phyloP scores from a whole-genome alignment of 192 early-diverging fungal species.

The Linnemannia hyalina region DNA sequence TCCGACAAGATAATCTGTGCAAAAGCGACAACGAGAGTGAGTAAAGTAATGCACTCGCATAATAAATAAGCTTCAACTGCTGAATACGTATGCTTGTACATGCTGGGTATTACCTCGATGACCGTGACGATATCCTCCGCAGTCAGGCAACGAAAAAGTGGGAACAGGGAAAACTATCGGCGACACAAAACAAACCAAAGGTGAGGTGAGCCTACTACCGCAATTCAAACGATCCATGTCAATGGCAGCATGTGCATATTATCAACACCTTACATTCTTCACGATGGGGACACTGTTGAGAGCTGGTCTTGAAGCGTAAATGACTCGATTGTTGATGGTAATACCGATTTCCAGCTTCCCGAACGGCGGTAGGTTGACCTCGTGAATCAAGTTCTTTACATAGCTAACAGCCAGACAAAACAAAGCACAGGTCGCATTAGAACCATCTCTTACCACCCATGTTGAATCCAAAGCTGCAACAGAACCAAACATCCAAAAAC shows the following conservation, averaged over 20 bases:
- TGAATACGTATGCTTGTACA: background rate
- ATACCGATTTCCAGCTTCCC: conserved; percentile 82
- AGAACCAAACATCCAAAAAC: background rate
- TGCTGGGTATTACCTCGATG: conserved; percentile 68
- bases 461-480: background rate
- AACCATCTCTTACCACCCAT: background rate
- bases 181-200: background rate
- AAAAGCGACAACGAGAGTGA: background rate
- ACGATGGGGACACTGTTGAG: conserved; percentile 80
- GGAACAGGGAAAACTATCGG: conserved; percentile 80
- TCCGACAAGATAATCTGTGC: conserved; percentile 69
- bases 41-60: background rate
- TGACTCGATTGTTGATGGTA: conserved; percentile 68
- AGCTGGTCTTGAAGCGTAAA: conserved; percentile 79
- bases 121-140: conserved; percentile 72
- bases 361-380: conserved; percentile 82
- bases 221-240: too few relatives aligned
- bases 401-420: conserved; percentile 39
- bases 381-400: conserved; percentile 77
- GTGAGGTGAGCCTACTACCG: background rate
- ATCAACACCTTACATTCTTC: conserved; percentile 71
- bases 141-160: conserved; percentile 79
- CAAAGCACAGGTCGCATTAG: background rate
- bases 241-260: background rate
- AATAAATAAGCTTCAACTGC: background rate